Evolutionary conservation across 805 yeast species (phyloP).

Genomic region (Diddensiella caesifluorescens): DNA sequence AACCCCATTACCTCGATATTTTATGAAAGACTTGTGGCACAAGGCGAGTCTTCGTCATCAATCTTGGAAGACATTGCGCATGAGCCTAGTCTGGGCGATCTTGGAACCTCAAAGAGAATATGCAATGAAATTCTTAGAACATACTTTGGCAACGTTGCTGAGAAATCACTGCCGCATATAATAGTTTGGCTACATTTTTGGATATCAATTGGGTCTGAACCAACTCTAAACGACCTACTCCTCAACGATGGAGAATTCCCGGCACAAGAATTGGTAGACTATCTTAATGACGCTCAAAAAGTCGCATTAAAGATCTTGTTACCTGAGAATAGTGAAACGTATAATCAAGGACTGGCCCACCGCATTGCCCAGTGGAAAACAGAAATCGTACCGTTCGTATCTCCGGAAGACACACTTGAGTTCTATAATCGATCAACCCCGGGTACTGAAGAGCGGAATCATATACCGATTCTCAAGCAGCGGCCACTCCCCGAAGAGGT

Average conservation of each 20-base stretch:
- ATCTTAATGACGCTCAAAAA: constrained; percentile 9
- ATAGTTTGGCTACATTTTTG: constrained; percentile 74
- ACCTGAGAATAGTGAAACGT: neutral
- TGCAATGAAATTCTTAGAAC: constrained; percentile 10
- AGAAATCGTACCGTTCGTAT: neutral
- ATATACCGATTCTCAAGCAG: constrained; percentile 15
- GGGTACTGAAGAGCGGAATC: constrained; percentile 9
- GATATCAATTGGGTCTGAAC: constrained; percentile 35
- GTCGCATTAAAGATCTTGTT: neutral
- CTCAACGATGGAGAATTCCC: constrained; percentile 13
- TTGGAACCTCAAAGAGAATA: neutral
- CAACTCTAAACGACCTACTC: neutral
- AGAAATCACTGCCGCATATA: constrained; percentile 60
- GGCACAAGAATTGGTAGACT: constrained; percentile 7
- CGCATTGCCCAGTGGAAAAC: constrained; percentile 5
- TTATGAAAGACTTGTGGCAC: neutral
- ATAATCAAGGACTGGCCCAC: constrained; percentile 2
- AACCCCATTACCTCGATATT: constrained; percentile 10
- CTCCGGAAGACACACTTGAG: constrained; percentile 8
- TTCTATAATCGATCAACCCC: constrained; percentile 3
- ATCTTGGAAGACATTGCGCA: neutral
- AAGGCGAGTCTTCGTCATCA: constrained; percentile 2
- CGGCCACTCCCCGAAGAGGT: constrained; percentile 25
- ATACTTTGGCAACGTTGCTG: constrained; percentile 9
- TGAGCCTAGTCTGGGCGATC: constrained; percentile 1